phyloP scores from a whole-genome alignment of 805 yeast genomes.

The Debaryomyces hansenii region DNA sequence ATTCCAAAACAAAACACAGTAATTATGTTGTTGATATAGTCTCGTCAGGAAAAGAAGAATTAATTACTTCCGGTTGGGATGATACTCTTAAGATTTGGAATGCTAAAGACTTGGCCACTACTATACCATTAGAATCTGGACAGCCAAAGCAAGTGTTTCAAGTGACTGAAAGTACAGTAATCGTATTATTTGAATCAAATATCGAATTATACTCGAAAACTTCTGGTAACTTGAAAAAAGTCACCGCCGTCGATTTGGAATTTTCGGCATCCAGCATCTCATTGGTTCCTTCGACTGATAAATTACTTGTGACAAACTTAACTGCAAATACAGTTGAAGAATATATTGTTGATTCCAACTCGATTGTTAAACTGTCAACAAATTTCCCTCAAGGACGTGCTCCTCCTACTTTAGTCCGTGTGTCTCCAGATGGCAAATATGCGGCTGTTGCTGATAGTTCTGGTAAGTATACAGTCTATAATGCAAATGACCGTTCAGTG shows the following conservation, averaged over 20 bases:
- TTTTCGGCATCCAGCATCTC: slow-evolving; percentile 27
- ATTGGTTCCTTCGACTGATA: slow-evolving; percentile 15
- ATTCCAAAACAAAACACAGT: slow-evolving; percentile 48
- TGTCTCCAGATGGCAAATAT: slow-evolving; percentile 67
- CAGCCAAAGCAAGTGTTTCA: slow-evolving; percentile 39
- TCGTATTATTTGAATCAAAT: slow-evolving; percentile 31
- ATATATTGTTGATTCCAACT: slow-evolving; percentile 10
- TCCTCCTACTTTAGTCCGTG: slow-evolving; percentile 58
- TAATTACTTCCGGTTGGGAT: slow-evolving; percentile 84
- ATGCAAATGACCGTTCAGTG: slow-evolving; percentile 50
- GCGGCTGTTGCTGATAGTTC: slow-evolving; percentile 84
- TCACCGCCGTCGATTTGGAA: slow-evolving; percentile 17
- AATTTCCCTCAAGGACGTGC: slow-evolving; percentile 50
- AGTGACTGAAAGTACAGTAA: slow-evolving; percentile 23
- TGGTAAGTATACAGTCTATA: slow-evolving; percentile 82
- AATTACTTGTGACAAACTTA: slow-evolving; percentile 31
- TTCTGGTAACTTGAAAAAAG: slow-evolving; percentile 7
- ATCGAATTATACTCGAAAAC: slow-evolving; percentile 21
- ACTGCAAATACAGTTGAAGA: slow-evolving; percentile 30
- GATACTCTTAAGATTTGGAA: slow-evolving; percentile 57
- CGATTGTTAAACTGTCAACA: slow-evolving; percentile 51
- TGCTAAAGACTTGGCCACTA: slow-evolving; percentile 9
- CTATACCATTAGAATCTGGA: slow-evolving; percentile 15
- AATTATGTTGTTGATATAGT: slow-evolving; percentile 64
- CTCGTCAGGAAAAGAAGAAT: slow-evolving; percentile 18